phyloP scores from a whole-genome alignment of 192 early-diverging fungal genomes.

The Mortierella claussenii region DNA sequence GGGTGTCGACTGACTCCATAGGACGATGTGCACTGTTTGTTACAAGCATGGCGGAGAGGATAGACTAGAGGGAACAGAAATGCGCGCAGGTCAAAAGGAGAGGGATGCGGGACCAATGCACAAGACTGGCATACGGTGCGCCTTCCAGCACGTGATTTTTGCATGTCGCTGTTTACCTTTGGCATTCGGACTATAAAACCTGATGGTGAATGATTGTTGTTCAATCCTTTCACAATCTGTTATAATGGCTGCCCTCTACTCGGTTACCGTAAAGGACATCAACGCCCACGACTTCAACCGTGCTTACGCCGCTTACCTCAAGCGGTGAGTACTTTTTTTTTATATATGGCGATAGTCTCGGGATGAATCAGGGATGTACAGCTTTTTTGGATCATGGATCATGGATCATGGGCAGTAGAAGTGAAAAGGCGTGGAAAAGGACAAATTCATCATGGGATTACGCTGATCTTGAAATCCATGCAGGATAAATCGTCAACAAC shows the following conservation, averaged over 20 bases:
- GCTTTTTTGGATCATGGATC: no score
- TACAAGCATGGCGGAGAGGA: no score
- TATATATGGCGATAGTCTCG: conserved; percentile 2
- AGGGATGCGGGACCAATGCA: no score
- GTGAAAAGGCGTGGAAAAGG: background rate
- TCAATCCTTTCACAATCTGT: conserved; percentile 45
- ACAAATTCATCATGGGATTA: background rate
- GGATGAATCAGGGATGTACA: no score
- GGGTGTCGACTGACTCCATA: no score
- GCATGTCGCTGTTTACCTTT: conserved; percentile 26
- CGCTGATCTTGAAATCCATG: background rate
- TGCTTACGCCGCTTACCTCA: conserved; percentile 99
- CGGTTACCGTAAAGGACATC: conserved; percentile 97
- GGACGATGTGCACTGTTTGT: no score
- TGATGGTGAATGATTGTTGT: conserved; percentile 4
- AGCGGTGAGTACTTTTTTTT: conserved; percentile 66
- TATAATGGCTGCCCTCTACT: conserved; percentile 56
- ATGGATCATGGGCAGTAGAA: no score
- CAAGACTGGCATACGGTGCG: background rate
- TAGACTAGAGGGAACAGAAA: no score
- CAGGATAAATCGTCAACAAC: background rate
- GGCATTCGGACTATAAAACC: background rate
- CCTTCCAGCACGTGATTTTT: background rate
- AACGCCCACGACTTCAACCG: conserved; percentile 94
- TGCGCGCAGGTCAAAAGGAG: no score